Evolutionary conservation across 306 rosid genomes (phyloP), one percentile per base, ranked within the genome.

Genomic region (Quercus mongolica): DNA sequence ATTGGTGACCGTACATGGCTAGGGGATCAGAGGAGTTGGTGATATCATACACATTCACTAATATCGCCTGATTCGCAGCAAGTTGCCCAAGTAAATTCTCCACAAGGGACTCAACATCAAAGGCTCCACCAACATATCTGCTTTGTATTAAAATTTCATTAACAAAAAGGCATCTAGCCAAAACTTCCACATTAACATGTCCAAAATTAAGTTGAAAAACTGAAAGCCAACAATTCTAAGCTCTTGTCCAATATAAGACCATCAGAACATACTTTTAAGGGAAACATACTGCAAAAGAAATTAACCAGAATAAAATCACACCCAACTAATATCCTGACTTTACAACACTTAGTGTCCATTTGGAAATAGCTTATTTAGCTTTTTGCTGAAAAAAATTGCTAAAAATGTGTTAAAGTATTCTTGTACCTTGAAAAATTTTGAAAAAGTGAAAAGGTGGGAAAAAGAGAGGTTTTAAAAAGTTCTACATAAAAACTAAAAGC

Each of bases 41-140:
- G 86, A 96, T 74, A 84, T 96, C 99, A 69, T 85, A 93, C 54
- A 93, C 99, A 23, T 96, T 83, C 19, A 96, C 99, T 90, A 93
- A 90, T 78, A 96, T 89, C 18, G 90, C 98, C 76, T 96, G 96
- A 81, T 93, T 85, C 57, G 96, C 99, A 59, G 98, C 98, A 80
- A 96, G 98, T 84, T 96, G 99, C 75, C 99, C 94, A 1, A 96
- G 99, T 78, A 96, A 90, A 89, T 93, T 93, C 88, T 96, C 99
- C 88, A 96, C 99, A 0, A 96, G 98, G 76, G 98, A 89, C 88
- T 96, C 98, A 28, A 96, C 93, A 75, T 96, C 99, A 87, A 96
- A 96, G 82, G 99, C 90, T 74, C 99, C 99, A 69, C 99, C 99
- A 61, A 96, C 86, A 76, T 89, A 96, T 75, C 99, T 96, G 94